Conservation (phyloP, 2,329 filamentous ascomycete genomes). For the Talaromyces albobiverticillius region DNA sequence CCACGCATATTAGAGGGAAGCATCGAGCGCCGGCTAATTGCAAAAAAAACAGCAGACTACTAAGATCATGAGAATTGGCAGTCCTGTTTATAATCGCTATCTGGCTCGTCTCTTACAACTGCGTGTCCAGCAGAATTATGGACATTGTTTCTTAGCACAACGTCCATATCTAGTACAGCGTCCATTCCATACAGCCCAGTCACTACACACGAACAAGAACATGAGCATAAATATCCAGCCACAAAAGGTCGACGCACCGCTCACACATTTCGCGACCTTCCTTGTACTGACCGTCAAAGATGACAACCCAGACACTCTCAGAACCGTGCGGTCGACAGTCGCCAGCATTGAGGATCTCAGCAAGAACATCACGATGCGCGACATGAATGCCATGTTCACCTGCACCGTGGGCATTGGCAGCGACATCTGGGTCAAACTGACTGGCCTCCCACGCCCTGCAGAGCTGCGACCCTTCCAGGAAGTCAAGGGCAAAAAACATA, state of each 20-base stretch:
- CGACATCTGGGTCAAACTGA: slow-evolving; percentile 51
- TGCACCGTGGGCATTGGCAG: slow-evolving; percentile 57
- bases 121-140: not conserved
- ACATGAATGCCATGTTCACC: slow-evolving; percentile 45
- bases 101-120: not conserved
- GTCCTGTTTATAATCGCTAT: not conserved
- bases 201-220: not conserved
- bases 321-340: slow-evolving; percentile 45
- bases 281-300: slow-evolving; percentile 46
- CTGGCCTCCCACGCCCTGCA: slow-evolving; percentile 42
- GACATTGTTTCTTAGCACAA: not conserved
- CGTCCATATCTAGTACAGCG: not conserved
- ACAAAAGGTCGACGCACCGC: slow-evolving; percentile 50
- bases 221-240: slow-evolving; percentile 29
- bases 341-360: slow-evolving; percentile 45
- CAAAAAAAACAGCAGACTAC: not conserved
- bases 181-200: not conserved
- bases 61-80: not conserved
- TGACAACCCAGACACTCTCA: slow-evolving; percentile 32
- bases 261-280: slow-evolving; percentile 55
- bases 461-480: slow-evolving; percentile 53
- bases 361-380: slow-evolving; percentile 55
- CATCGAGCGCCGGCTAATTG: too few relatives aligned
- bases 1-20: not conserved
- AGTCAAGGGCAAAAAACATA: slow-evolving; percentile 49